These are phyloP conservation scores for Arbutus unedo DNA, from an alignment of 148 eudicot species.

Conservation along the genomic window DNA sequence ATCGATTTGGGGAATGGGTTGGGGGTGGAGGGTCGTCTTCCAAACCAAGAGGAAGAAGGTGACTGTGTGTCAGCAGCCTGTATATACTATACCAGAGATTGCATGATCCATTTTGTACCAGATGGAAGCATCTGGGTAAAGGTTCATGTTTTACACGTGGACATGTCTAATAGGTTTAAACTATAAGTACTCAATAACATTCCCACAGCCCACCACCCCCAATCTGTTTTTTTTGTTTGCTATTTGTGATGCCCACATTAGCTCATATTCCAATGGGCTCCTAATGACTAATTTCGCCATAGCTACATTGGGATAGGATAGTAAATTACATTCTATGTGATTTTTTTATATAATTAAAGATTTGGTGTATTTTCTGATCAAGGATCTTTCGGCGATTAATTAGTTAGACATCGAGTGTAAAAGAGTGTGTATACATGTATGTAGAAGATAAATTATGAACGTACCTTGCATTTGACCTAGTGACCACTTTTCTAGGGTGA, in stretches of 20 bases:
- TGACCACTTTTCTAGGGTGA: too few species aligned
- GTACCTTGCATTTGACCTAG: too few species aligned
- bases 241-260: not conserved
- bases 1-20: not conserved
- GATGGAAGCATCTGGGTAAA: slow-evolving; percentile 5
- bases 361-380: too few species aligned
- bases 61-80: not conserved
- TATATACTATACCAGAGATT: not conserved
- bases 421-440: too few species aligned
- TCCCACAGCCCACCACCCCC: not conserved
- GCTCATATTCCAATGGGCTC: not conserved
- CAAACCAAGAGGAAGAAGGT: not conserved
- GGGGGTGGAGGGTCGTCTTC: not conserved
- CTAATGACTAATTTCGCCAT: too few species aligned
- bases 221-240: not conserved
- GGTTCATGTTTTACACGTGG: not conserved
- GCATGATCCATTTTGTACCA: not conserved
- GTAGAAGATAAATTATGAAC: too few species aligned
- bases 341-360: too few species aligned
- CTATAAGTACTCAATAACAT: not conserved
- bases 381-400: too few species aligned
- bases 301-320: too few species aligned
- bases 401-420: too few species aligned
- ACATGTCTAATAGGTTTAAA: not conserved
- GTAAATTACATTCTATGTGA: too few species aligned